Evolutionary conservation across 176 grass and related monocot genomes (phyloP), one percentile per base, ranked within the genome.

Genomic region (Triticum urartu): DNA sequence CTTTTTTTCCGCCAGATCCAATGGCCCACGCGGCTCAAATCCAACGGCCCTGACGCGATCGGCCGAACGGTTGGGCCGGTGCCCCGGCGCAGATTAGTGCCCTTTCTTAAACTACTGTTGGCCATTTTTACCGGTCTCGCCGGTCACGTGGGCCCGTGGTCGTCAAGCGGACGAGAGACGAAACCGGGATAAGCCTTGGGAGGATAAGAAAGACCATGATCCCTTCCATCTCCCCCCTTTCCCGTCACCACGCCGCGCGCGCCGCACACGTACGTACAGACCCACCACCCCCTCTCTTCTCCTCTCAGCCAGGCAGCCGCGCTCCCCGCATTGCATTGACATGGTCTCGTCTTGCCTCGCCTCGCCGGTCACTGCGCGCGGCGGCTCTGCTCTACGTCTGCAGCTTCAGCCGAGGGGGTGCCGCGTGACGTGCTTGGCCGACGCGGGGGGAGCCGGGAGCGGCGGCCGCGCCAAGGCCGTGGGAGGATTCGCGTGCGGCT

Each of bases 401-500:
- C 68, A 64, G 66, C 28, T 47, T 39, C 39, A 45, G 65, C 75
- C 45, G 13, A 90, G 80, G 60, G 54, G 60, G 35, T 84, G 78
- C 72, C 85, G 85, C 60, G 85, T 91, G 26, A 78, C 60, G 68
- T 91, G 89, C 89, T 68, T 63, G 75, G 80, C 81, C 12, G 67
- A 50, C n/a, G 48, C 83, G 5, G 35, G 77, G 68, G 87, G 45
- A 0, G 24, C 26, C 15, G 75, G 48, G 24, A 30, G 5, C 15
- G 50, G 50, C 50, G 50, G 65, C 50, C n/a, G 15, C 30, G 39
- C 35, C 50, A 84, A 81, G 84, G 33, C 38, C 56, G 86, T 92
- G 11, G 93, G 85, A 71, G 85, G 91, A 54, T n/a, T 94, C 75
- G 86, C 93, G 84, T 98, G 93, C 72, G 96, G 93, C 40, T 48